phyloP scores from a whole-genome alignment of 1,284 basidiomycete species.

The Albatrellus sp. region DNA sequence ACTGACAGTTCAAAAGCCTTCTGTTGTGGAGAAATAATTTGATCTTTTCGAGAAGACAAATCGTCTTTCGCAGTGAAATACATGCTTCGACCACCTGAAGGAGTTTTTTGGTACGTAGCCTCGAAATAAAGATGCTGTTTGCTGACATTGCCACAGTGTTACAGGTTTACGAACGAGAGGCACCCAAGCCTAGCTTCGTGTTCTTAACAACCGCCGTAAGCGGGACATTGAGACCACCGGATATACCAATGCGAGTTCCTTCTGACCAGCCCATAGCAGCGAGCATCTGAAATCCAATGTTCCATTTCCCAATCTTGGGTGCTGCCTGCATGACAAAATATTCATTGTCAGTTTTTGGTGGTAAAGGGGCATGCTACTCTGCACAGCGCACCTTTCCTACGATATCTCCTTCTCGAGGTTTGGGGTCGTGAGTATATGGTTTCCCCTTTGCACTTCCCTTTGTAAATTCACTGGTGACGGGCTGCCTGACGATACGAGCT shows the following conservation, averaged over 20 bases:
- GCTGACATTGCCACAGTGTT: too few relatives aligned
- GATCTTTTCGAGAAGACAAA: too few relatives aligned
- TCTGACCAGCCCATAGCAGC: constrained; percentile 71
- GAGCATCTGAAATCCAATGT: constrained; percentile 69
- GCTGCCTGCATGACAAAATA: constrained; percentile 32
- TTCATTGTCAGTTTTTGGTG: neutral
- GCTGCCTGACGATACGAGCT: constrained; percentile 34
- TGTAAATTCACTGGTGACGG: constrained; percentile 6
- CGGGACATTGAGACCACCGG: constrained; percentile 51
- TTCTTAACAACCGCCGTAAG: constrained; percentile 64
- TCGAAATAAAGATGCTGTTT: too few relatives aligned
- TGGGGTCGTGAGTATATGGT: constrained; percentile 11
- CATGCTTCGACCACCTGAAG: too few relatives aligned
- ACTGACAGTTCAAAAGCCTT: too few relatives aligned
- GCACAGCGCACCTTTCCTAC: constrained; percentile 49
- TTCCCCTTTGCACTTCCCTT: constrained; percentile 14
- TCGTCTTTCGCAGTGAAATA: too few relatives aligned
- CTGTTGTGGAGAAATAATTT: too few relatives aligned
- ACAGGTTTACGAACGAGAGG: constrained; percentile 16
- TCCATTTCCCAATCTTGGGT: constrained; percentile 58
- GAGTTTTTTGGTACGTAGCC: too few relatives aligned
- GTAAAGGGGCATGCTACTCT: constrained; percentile 1
- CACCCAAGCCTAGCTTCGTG: constrained; percentile 62
- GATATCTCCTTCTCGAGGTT: constrained; percentile 59
- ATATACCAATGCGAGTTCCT: constrained; percentile 53